phyloP scores from a whole-genome alignment of 495 filamentous ascomycete species.

The Amorphotheca resinae region DNA sequence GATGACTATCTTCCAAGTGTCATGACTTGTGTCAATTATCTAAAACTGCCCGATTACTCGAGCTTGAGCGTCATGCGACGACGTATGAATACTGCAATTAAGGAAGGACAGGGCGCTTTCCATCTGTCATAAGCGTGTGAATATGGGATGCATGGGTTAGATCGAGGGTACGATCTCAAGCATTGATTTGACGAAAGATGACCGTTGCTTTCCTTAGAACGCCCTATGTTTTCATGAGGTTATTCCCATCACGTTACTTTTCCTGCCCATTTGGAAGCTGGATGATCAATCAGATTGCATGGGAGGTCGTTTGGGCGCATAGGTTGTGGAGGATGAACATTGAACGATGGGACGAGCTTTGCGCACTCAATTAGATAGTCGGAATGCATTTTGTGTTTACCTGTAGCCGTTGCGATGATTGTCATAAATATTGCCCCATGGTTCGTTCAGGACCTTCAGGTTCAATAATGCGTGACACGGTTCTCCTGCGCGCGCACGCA shows the following conservation, averaged over 20 bases:
- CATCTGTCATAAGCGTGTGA: constrained; percentile 60
- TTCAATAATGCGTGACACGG: too few species aligned
- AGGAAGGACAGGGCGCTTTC: constrained; percentile 98
- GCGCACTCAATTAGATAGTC: constrained; percentile 7
- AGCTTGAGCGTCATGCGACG: constrained; percentile 60
- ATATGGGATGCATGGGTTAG: constrained; percentile 6
- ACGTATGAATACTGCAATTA: constrained; percentile 73
- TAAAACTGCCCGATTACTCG: constrained; percentile 96
- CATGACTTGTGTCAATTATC: constrained; percentile 99
- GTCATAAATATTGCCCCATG: too few species aligned
- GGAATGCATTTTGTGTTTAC: constrained; percentile 13
- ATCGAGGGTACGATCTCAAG: constrained; percentile 1
- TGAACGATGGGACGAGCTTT: constrained; percentile 11
- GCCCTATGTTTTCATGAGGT: constrained; percentile 9
- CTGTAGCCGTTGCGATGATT: too few species aligned
- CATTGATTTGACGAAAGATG: constrained; percentile 9
- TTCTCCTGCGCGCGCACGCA: too few species aligned
- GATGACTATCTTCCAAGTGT: constrained; percentile 97
- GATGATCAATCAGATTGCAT: constrained; percentile 22
- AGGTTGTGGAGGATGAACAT: constrained; percentile 11
- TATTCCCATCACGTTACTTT: constrained; percentile 4
- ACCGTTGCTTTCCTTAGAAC: constrained; percentile 10
- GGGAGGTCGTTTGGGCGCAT: constrained; percentile 24
- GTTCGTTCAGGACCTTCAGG: too few species aligned
- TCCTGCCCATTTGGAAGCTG: constrained; percentile 5